Conservation (phyloP, 2,329 filamentous ascomycete genomes). For the Aureobasidium melanogenum region DNA sequence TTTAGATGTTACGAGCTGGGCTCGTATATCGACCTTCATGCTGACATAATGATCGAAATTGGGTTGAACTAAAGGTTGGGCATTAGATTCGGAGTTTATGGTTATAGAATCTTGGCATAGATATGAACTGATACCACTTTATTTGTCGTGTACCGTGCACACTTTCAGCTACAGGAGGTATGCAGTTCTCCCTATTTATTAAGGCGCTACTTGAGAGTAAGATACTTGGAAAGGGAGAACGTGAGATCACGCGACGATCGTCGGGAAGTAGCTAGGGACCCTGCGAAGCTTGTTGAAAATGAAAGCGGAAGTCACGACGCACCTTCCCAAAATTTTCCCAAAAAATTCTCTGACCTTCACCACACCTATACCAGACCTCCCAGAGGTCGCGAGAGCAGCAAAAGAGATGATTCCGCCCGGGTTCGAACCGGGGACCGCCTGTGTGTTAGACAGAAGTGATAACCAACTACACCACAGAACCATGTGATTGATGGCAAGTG, state of each 20-base stretch:
- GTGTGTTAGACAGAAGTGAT: conserved; percentile 4
- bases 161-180: too few relatives aligned
- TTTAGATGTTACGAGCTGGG: background rate
- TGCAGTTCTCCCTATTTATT: too few relatives aligned
- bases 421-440: background rate
- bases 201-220: too few relatives aligned
- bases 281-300: too few relatives aligned
- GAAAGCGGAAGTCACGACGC: background rate
- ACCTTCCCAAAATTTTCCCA: background rate
- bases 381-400: background rate
- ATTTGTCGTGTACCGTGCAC: background rate
- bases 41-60: background rate
- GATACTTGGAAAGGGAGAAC: too few relatives aligned
- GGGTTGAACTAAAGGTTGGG: background rate
- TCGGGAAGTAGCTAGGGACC: too few relatives aligned
- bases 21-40: background rate
- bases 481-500: background rate
- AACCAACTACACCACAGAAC: conserved; percentile 7
- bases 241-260: too few relatives aligned
- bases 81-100: background rate
- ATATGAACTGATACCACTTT: background rate
- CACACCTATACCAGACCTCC: background rate
- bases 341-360: background rate
- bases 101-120: background rate
- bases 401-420: background rate